Evolutionary conservation across 23 red algal genomes (phyloP).

Genomic region (Gracilaria domingensis): DNA sequence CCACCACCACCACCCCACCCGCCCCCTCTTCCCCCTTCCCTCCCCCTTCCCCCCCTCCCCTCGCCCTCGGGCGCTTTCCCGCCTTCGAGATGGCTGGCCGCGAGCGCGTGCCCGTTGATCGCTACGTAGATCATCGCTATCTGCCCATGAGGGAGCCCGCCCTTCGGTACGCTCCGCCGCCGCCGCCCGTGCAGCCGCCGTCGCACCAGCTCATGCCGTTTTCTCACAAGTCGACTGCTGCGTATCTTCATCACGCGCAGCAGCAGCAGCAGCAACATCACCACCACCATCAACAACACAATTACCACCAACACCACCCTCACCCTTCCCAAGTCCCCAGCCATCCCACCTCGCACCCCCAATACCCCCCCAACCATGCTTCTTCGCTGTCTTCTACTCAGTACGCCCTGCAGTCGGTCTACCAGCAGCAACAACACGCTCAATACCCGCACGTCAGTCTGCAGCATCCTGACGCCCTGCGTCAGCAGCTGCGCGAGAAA

Average conservation of each 20-base stretch:
- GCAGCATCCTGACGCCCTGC: conserved; percentile 20
- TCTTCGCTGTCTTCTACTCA: conserved; percentile 17
- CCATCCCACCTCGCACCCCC: neutral
- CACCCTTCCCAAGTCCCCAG: neutral
- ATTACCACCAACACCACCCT: conserved; percentile 34
- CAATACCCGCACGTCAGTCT: conserved; percentile 3
- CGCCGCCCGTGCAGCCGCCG: conserved; percentile 9
- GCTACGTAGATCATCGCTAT: conserved; percentile 28
- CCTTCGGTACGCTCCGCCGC: neutral
- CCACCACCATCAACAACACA: conserved; percentile 15
- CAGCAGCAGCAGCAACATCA: conserved; percentile 24
- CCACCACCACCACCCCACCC: neutral
- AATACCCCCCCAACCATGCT: neutral
- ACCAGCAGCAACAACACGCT: neutral
- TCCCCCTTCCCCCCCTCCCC: neutral
- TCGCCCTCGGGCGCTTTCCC: neutral
- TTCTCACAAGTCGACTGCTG: neutral
- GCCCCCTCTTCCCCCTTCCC: neutral
- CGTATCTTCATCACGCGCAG: conserved; percentile 12
- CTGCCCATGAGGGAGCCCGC: neutral
- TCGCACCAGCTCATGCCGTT: conserved; percentile 6
- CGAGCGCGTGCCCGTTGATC: conserved; percentile 12
- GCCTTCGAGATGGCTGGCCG: neutral
- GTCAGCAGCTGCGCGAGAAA: conserved; percentile 8
- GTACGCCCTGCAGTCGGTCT: neutral